phyloP scores from a whole-genome alignment of 2,329 filamentous ascomycete genomes.

The Alternaria alternata region DNA sequence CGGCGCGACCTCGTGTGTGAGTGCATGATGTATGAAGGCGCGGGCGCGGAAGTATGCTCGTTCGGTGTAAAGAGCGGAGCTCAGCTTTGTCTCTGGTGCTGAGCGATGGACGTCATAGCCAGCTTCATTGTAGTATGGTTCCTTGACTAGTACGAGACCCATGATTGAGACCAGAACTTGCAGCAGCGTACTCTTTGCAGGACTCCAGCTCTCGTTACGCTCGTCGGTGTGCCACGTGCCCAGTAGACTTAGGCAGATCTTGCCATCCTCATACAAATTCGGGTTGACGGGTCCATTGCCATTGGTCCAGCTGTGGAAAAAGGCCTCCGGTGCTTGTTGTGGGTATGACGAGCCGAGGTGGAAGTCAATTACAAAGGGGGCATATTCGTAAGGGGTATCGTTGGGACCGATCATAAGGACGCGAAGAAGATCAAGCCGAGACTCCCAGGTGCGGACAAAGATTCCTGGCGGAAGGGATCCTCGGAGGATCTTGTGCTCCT shows the following conservation, averaged over 20 bases:
- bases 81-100: conserved; percentile 56
- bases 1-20: conserved; percentile 54
- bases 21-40: conserved; percentile 59
- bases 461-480: conserved; percentile 63
- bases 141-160: conserved; percentile 65
- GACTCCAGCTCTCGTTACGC: conserved; percentile 63
- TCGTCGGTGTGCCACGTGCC: conserved; percentile 67
- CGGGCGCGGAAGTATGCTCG: conserved; percentile 62
- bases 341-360: conserved; percentile 61
- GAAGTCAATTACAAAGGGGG: conserved; percentile 69
- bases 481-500: conserved; percentile 67
- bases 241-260: conserved; percentile 66
- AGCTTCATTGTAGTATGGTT: conserved; percentile 71
- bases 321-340: conserved; percentile 60
- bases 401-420: conserved; percentile 66
- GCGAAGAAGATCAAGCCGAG: conserved; percentile 65
- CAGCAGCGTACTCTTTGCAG: conserved; percentile 62
- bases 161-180: conserved; percentile 66
- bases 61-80: conserved; percentile 62
- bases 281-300: conserved; percentile 65
- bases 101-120: conserved; percentile 64
- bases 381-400: conserved; percentile 68
- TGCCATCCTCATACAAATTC: conserved; percentile 69
- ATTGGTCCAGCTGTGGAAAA: conserved; percentile 67
- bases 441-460: conserved; percentile 67